Evolutionary conservation across 2,329 filamentous ascomycete species (phyloP), one percentile per base, ranked within the genome.

Genomic region (Fusarium incarnatum): DNA sequence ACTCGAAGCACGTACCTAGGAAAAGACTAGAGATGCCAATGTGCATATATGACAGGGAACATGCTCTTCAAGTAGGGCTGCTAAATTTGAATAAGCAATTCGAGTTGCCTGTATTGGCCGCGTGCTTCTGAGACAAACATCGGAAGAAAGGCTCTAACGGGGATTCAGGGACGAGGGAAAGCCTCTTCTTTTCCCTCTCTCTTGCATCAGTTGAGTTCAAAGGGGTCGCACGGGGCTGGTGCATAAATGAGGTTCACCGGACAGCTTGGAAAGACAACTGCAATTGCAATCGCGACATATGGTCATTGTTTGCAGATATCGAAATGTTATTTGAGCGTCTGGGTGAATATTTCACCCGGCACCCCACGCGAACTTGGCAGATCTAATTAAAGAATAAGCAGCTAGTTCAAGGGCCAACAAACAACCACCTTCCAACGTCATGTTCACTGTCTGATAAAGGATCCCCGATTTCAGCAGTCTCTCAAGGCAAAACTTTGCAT

Each of bases 41-140:
- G 40, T 53, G 49, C 49, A 53, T 30, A 49, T 20, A 30, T 48
- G 57, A 52, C 66, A 75, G 64, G 73, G 68, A 59, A 52, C 23
- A 50, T 50, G 60, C 56, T 42, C 70, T 61, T 64, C 67, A 57
- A 59, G 49, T 54, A 56, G 48, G 28, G 62, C 48, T 68, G 57
- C 59, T 56, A 67, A 56, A 52, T 54, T 47, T 56, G 59, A 57
- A 70, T 65, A 60, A 67, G 62, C 62, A 71, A 71, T 57, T 60
- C 53, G 56, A 59, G 28, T 50, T 68, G 56, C 49, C 34, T 32
- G 40, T 64, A 57, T 64, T 53, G 65, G 63, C 59, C 59, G 52
- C 59, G 53, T 73, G 63, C 56, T 68, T 50, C 59, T 64, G 62
- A 71, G 73, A 74, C 73, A 68, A 40, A 61, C 63, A 44, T 73